phyloP scores from a whole-genome alignment of 1,284 basidiomycete genomes.

The Ustanciosporium gigantosporum region DNA sequence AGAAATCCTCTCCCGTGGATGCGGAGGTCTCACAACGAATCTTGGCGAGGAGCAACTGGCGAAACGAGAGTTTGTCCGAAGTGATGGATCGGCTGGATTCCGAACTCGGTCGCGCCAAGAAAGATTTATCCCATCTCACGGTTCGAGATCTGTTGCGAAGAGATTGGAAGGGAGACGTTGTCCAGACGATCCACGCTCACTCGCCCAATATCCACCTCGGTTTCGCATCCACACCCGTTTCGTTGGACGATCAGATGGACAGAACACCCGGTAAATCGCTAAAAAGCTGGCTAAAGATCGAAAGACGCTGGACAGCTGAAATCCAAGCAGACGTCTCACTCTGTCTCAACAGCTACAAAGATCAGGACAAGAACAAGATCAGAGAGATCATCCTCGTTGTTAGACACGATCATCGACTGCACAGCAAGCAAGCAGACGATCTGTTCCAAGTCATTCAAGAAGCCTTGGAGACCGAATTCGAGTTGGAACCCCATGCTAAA shows the following conservation, averaged over 20 bases:
- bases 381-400: conserved; percentile 47
- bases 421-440: conserved; percentile 29
- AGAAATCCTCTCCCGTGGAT: conserved; percentile 29
- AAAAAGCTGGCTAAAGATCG: conserved; percentile 56
- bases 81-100: conserved; percentile 53
- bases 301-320: conserved; percentile 46
- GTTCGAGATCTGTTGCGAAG: conserved; percentile 58
- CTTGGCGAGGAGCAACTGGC: conserved; percentile 36
- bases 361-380: conserved; percentile 19
- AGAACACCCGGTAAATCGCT: conserved; percentile 41
- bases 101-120: conserved; percentile 52
- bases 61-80: conserved; percentile 21
- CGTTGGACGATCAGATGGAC: conserved; percentile 56
- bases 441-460: conserved; percentile 30
- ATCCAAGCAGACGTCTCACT: conserved; percentile 45
- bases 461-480: conserved; percentile 15
- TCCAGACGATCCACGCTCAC: conserved; percentile 42
- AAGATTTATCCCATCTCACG: conserved; percentile 53
- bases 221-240: conserved; percentile 59
- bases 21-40: conserved; percentile 15
- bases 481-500: conserved; percentile 13
- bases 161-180: conserved; percentile 61
- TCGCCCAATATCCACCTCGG: conserved; percentile 57
- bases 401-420: conserved; percentile 29
- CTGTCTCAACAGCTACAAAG: conserved; percentile 46